phyloP scores from a whole-genome alignment of 345 rosid genomes.

The Gossypium arboreum region DNA sequence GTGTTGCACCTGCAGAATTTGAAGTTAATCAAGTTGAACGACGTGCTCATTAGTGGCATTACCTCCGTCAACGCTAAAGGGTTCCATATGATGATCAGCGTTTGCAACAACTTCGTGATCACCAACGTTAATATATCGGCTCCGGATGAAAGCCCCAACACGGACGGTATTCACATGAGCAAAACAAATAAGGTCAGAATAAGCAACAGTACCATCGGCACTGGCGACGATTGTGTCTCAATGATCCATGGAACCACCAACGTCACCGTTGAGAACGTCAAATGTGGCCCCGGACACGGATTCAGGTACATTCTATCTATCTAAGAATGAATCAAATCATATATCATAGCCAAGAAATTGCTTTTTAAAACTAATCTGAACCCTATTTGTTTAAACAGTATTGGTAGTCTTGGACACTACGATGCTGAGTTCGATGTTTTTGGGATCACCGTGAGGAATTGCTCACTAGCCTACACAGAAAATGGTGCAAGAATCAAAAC shows the following conservation, averaged over 20 bases:
- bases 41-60: slow-evolving; percentile 32
- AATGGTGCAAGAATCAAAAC: slow-evolving; percentile 71
- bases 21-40: slow-evolving; percentile 27
- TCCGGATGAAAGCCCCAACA: slow-evolving; percentile 55
- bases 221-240: slow-evolving; percentile 63
- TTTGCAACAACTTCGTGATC: slow-evolving; percentile 29
- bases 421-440: slow-evolving; percentile 38
- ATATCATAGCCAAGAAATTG: not conserved
- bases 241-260: slow-evolving; percentile 48
- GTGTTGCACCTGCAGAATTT: slow-evolving; percentile 28
- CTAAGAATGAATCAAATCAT: not conserved
- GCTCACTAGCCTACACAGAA: slow-evolving; percentile 37
- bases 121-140: slow-evolving; percentile 32
- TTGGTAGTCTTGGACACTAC: slow-evolving; percentile 70
- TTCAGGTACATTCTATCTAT: slow-evolving; percentile 31
- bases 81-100: slow-evolving; percentile 43
- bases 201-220: slow-evolving; percentile 26
- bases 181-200: slow-evolving; percentile 39
- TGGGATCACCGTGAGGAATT: slow-evolving; percentile 35
- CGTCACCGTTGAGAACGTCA: slow-evolving; percentile 33
- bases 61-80: slow-evolving; percentile 57
- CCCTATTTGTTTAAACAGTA: slow-evolving; percentile 25
- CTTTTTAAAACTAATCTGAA: no score
- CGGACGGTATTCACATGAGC: slow-evolving; percentile 68
- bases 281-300: slow-evolving; percentile 76